Percentiles rank a stretch among this genome's conserved stretches.
phyloP scores from a whole-genome alignment of 257 asterid species.

The Nicotiana tabacum region DNA sequence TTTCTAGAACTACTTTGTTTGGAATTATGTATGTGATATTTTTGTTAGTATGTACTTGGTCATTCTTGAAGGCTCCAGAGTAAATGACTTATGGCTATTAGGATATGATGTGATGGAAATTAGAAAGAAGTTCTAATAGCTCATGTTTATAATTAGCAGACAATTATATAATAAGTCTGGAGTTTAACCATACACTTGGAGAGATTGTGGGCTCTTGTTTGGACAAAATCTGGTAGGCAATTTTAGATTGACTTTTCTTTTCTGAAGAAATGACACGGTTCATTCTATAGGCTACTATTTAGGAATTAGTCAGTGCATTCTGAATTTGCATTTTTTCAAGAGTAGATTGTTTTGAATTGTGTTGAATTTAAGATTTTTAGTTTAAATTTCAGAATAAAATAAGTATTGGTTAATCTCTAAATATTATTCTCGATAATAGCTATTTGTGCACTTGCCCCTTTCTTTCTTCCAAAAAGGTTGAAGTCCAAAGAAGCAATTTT shows the following conservation, averaged over 20 bases:
- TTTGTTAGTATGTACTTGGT: background rate
- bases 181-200: conserved; percentile 44
- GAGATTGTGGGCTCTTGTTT: background rate
- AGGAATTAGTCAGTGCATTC: too few relatives aligned
- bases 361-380: too few relatives aligned
- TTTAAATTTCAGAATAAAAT: too few relatives aligned
- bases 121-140: background rate
- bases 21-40: background rate
- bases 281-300: too few relatives aligned
- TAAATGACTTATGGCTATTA: background rate
- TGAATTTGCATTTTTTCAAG: too few relatives aligned
- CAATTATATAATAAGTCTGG: background rate
- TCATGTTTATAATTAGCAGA: background rate
- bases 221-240: background rate
- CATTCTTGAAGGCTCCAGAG: conserved; percentile 44
- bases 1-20: conserved; percentile 30
- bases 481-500: background rate
- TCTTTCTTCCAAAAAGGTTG: too few relatives aligned
- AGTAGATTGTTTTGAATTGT: too few relatives aligned
- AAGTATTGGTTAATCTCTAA: too few relatives aligned
- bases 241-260: background rate
- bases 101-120: conserved; percentile 5
- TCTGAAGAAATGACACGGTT: too few relatives aligned
- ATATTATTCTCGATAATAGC: accelerated
- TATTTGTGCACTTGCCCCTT: too few relatives aligned